These are phyloP conservation scores for Physaria fendleri DNA, from an alignment of 345 rosid species.

Conservation along the genomic window DNA sequence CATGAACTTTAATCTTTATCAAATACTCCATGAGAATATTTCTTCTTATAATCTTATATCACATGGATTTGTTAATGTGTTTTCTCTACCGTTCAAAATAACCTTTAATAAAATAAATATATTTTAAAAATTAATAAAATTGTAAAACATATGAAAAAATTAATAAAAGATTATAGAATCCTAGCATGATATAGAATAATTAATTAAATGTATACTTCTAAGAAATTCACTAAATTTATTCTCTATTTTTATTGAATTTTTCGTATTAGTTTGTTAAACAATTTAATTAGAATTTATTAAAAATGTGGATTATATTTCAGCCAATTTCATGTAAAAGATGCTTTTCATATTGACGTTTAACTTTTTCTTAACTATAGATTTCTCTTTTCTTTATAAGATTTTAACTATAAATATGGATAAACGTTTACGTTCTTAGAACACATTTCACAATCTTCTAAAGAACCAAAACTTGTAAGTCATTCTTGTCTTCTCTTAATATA, in stretches of 20 bases:
- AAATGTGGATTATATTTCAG: not conserved
- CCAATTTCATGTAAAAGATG: slow-evolving; percentile 6
- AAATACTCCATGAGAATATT: too few species aligned
- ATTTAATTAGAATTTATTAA: not conserved
- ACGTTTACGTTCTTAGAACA: slow-evolving; percentile 10
- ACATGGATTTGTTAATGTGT: too few species aligned
- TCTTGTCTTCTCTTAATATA: too few species aligned
- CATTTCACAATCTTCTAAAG: slow-evolving; percentile 11
- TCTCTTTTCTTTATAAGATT: not conserved
- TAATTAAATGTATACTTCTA: not conserved
- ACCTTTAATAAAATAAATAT: too few species aligned
- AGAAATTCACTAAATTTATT: not conserved
- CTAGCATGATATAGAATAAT: slow-evolving; percentile 3
- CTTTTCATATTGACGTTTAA: slow-evolving; percentile 2
- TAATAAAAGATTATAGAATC: slow-evolving; percentile 14
- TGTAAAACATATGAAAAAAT: slow-evolving; percentile 1
- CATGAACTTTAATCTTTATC: too few species aligned
- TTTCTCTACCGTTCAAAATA: too few species aligned
- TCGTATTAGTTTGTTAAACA: slow-evolving; percentile 4
- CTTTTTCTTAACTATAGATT: too few species aligned
- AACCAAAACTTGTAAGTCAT: too few species aligned
- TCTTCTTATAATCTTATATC: too few species aligned
- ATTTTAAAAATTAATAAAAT: too few species aligned
- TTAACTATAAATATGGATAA: slow-evolving; percentile 12
- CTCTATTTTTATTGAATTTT: not conserved